Evolutionary conservation across 2,329 filamentous ascomycete genomes (phyloP).

Genomic region (Tolypocladium pustulatum): DNA sequence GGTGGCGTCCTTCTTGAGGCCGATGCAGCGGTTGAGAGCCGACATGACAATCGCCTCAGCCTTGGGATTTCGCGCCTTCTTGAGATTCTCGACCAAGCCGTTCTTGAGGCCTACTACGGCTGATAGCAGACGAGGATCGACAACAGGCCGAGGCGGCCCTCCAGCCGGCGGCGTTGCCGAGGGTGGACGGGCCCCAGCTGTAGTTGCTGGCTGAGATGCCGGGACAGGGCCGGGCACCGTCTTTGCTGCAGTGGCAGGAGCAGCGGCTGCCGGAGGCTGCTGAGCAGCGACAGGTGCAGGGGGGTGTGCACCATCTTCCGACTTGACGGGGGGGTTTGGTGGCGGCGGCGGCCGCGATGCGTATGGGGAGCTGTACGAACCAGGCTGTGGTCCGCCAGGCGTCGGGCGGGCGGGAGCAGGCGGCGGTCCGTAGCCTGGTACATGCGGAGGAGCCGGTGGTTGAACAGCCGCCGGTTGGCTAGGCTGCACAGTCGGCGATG

Average conservation of each 20-base stretch:
- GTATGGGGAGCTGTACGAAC: constrained; percentile 26
- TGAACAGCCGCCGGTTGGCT: constrained; percentile 14
- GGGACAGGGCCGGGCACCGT: constrained; percentile 5
- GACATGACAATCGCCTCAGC: constrained; percentile 40
- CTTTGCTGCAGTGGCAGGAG: neutral
- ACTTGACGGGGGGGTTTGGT: constrained; percentile 15
- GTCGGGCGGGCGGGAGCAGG: constrained; percentile 23
- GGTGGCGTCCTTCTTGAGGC: constrained; percentile 32
- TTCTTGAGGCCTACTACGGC: constrained; percentile 36
- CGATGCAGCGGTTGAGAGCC: constrained; percentile 39
- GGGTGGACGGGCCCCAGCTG: constrained; percentile 6
- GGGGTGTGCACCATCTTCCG: constrained; percentile 13
- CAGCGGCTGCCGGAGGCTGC: constrained; percentile 2
- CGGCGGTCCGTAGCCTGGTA: constrained; percentile 23
- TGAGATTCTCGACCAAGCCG: constrained; percentile 34
- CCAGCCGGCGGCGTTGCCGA: constrained; percentile 14
- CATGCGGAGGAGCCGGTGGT: constrained; percentile 21
- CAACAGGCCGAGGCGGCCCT: constrained; percentile 22
- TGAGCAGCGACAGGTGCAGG: neutral
- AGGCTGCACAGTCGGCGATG: constrained; percentile 14
- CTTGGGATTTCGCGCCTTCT: constrained; percentile 28
- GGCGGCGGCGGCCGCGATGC: constrained; percentile 21
- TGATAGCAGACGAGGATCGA: constrained; percentile 31
- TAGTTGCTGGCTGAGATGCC: constrained; percentile 4
- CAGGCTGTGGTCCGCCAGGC: constrained; percentile 18